Conservation (phyloP, 208 protist genomes). For the Trypanosomatidae sp. region DNA sequence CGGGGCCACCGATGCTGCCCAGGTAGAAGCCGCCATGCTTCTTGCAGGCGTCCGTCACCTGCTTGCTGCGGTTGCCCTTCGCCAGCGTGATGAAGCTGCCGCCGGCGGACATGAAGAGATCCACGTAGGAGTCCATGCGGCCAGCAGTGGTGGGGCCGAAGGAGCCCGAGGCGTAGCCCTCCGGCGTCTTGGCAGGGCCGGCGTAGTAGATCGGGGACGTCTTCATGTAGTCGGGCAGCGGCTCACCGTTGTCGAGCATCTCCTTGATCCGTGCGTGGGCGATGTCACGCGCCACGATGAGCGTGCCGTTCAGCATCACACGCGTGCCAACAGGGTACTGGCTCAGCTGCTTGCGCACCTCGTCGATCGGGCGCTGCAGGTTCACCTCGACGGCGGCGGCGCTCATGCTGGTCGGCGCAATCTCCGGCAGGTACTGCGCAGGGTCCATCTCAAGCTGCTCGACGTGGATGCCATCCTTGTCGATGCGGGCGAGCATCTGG, state of each 20-base stretch:
- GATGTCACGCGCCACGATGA: constrained; percentile 98
- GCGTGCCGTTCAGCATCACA: constrained; percentile 92
- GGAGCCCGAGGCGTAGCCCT: constrained; percentile 90
- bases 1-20: constrained; percentile 96
- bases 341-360: constrained; percentile 78
- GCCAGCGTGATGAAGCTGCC: constrained; percentile 94
- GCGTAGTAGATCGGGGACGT: constrained; percentile 96
- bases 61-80: constrained; percentile 96
- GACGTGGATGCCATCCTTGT: constrained; percentile 92
- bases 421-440: constrained; percentile 90
- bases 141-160: constrained; percentile 97
- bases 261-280: constrained; percentile 96
- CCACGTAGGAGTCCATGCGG: constrained; percentile 97
- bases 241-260: constrained; percentile 80
- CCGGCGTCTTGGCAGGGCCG: constrained; percentile 96
- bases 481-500: constrained; percentile 95
- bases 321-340: constrained; percentile 89
- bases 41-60: constrained; percentile 94
- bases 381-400: constrained; percentile 80
- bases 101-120: constrained; percentile 90
- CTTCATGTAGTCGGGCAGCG: constrained; percentile 93
- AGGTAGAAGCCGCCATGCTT: constrained; percentile 98
- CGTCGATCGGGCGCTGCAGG: constrained; percentile 89
- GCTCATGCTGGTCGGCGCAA: constrained; percentile 37
- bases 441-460: constrained; percentile 95